Percentiles rank a stretch among this genome's conserved stretches.
phyloP scores from a whole-genome alignment of 2,329 filamentous ascomycete species.

The Cladosporium sp. region DNA sequence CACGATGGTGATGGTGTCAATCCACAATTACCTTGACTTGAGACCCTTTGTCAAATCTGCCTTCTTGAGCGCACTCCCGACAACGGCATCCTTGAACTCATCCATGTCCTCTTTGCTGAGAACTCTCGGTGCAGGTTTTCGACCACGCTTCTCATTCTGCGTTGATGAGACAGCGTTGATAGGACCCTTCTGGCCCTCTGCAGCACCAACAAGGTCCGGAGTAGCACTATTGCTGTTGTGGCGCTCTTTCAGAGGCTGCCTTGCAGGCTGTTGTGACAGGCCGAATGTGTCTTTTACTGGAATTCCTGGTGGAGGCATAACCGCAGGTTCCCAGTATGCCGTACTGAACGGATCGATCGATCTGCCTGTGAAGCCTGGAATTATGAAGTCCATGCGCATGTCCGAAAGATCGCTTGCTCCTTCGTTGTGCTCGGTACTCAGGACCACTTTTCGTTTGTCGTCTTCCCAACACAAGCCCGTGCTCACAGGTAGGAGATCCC shows the following conservation, averaged over 20 bases:
- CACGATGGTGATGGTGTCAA: neutral
- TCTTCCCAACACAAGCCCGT: slow-evolving; percentile 84
- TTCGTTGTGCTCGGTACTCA: slow-evolving; percentile 40
- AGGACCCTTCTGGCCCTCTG: slow-evolving; percentile 30
- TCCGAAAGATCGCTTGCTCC: slow-evolving; percentile 31
- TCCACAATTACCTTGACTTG: slow-evolving; percentile 56
- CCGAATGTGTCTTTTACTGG: slow-evolving; percentile 7
- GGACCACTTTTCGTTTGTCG: slow-evolving; percentile 41
- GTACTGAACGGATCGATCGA: slow-evolving; percentile 84
- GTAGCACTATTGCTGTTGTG: slow-evolving; percentile 28
- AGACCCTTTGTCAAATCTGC: slow-evolving; percentile 69
- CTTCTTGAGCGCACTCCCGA: slow-evolving; percentile 69
- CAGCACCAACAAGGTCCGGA: slow-evolving; percentile 25
- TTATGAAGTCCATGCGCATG: slow-evolving; percentile 28
- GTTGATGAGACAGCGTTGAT: slow-evolving; percentile 27
- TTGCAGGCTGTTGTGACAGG: neutral
- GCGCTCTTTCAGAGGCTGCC: slow-evolving; percentile 37
- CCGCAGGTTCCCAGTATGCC: slow-evolving; percentile 64
- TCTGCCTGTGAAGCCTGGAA: slow-evolving; percentile 30
- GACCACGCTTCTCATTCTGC: slow-evolving; percentile 28
- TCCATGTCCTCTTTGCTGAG: slow-evolving; percentile 59
- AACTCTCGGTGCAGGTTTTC: slow-evolving; percentile 37
- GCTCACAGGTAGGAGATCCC: slow-evolving; percentile 70
- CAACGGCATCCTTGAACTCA: slow-evolving; percentile 67
- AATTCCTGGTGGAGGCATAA: slow-evolving; percentile 16